Base-by-base conservation (phyloP, 495 filamentous ascomycete species). In the Penicillium bialowiezense region DNA sequence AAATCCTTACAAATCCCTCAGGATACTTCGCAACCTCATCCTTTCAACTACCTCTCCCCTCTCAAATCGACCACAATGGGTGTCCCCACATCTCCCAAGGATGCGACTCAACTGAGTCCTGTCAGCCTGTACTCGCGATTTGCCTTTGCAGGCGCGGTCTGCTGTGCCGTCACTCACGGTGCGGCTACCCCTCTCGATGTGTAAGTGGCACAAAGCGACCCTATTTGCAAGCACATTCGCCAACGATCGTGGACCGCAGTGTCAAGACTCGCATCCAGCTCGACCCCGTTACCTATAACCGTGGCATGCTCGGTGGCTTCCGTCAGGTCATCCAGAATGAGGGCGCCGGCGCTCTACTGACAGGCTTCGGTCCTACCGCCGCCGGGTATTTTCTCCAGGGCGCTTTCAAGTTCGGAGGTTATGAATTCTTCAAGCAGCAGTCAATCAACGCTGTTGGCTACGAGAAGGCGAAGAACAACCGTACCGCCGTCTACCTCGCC, bases 261-360 rank as follows among this genome's bases (percentile, higher is more conserved):
- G 89, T 95, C 79, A 95, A 95, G 84, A 95, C 90, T 59, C 79
- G 88, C 71, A 95, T 95, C 67, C 90, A 95, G 79, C 86, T 95
- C 68, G 90, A 95, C 76, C 90, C 90, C 49, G 79, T 65, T 56
- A 91, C 84, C 68, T 95, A 95, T 78, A 95, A 95, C 85, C 81
- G 75, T 58, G 90, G 90, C 68, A 78, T 95, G 74, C 80, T 95
- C 69, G 89, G 90, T 64, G 87, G 86, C 56, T 88, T 95, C 85
- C 75, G 79, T 36, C 83, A 93, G 77, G 90, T 95, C 65, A 73
- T 95, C 65, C 74, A 82, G 67, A 86, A 76, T 48, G 90, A 95
- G 76, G 90, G 90, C 74, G 89, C 88, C 62, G 88, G 87, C 68
- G 90, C 90, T 67, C 86, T 95, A 54, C 77, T 90, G 62, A 95